Conservation (phyloP, 2,329 filamentous ascomycete species). For the Neonectria magnoliae region DNA sequence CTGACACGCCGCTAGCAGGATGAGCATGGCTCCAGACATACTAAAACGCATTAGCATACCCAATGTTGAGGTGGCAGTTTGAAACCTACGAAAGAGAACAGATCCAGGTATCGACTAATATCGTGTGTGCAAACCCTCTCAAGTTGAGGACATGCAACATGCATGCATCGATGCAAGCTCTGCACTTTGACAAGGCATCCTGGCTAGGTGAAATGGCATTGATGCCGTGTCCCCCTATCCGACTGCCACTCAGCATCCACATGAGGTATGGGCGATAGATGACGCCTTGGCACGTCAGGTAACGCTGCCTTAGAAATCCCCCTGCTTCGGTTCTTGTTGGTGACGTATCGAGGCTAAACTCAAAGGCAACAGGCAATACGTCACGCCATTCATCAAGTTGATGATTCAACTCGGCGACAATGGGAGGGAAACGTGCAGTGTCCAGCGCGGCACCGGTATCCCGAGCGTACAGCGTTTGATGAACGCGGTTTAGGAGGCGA, state of each 20-base stretch:
- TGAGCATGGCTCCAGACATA: constrained; percentile 61
- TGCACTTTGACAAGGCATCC: constrained; percentile 54
- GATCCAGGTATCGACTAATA: constrained; percentile 65
- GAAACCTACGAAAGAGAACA: constrained; percentile 60
- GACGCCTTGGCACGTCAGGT: constrained; percentile 61
- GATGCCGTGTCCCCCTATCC: constrained; percentile 38
- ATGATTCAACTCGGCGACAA: constrained; percentile 59
- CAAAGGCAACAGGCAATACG: constrained; percentile 54
- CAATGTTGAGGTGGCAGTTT: neutral
- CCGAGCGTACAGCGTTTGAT: constrained; percentile 60
- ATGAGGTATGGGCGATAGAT: constrained; percentile 64
- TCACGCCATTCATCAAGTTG: constrained; percentile 61
- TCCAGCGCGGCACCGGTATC: constrained; percentile 57
- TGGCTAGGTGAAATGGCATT: constrained; percentile 41
- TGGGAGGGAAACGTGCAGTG: constrained; percentile 55
- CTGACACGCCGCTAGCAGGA: constrained; percentile 57
- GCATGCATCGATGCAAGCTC: constrained; percentile 58
- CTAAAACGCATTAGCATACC: constrained; percentile 36
- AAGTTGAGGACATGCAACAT: constrained; percentile 60
- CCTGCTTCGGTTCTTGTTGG: constrained; percentile 53
- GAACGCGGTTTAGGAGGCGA: constrained; percentile 58
- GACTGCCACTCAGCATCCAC: constrained; percentile 56
- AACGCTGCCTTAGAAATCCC: constrained; percentile 60
- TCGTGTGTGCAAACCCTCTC: constrained; percentile 58
- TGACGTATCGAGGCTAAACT: constrained; percentile 49